Conservation (phyloP, 176 grass and related monocot genomes). For the Rhynchospora tenuis region DNA sequence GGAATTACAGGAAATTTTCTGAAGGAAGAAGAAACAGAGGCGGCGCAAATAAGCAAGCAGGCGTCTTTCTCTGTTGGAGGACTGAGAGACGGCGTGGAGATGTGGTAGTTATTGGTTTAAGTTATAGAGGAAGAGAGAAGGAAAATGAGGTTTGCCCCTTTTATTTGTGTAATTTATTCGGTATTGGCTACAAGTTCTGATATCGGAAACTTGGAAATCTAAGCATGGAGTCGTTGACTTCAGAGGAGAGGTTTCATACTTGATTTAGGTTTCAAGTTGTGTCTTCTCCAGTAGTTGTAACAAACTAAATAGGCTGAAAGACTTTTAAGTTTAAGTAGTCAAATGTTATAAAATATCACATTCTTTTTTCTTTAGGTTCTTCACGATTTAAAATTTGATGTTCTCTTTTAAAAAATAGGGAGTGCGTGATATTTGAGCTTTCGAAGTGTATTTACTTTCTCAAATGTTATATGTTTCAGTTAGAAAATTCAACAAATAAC, state of each 20-base stretch:
- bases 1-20: not conserved
- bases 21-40: not conserved
- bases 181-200: not conserved
- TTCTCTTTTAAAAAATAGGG: not conserved
- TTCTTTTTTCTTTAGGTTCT: not conserved
- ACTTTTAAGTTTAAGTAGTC: not conserved
- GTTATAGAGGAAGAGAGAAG: not conserved
- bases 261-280: not conserved
- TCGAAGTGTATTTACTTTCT: not conserved
- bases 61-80: not conserved
- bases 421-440: not conserved
- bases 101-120: not conserved
- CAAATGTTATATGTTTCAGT: no score
- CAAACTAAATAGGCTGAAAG: not conserved
- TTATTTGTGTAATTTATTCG: constrained; percentile 4
- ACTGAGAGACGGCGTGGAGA: not conserved
- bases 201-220: not conserved
- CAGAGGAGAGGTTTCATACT: not conserved
- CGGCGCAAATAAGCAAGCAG: not conserved
- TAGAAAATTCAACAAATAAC: no score
- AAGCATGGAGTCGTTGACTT: not conserved
- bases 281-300: not conserved
- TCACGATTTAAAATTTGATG: not conserved
- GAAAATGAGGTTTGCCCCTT: not conserved
- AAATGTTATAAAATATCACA: not conserved